phyloP scores from a whole-genome alignment of 2,329 filamentous ascomycete species.

The Phaeophleospora eucalypticola region DNA sequence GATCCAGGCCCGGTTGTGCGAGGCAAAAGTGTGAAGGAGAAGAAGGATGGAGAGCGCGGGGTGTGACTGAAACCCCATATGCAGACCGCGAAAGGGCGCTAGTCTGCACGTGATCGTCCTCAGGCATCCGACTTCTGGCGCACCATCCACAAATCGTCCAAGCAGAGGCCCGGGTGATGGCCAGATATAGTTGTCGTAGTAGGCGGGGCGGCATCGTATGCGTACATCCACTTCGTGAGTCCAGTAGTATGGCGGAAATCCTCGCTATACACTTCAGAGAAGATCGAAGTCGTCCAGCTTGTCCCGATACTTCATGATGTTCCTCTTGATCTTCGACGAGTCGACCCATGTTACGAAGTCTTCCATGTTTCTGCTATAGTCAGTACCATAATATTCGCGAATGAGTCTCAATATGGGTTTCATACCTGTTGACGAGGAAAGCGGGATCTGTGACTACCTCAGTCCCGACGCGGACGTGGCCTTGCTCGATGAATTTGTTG shows the following conservation, averaged over 20 bases:
- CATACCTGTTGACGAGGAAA: constrained; percentile 69
- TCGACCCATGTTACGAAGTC: constrained; percentile 97
- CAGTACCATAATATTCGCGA: constrained; percentile 4
- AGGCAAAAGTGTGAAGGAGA: background rate
- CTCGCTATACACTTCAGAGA: constrained; percentile 50
- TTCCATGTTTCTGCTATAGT: constrained; percentile 65
- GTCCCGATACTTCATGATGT: constrained; percentile 91
- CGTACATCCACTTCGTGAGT: background rate
- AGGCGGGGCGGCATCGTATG: background rate
- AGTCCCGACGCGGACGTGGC: constrained; percentile 72
- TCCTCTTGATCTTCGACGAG: constrained; percentile 94
- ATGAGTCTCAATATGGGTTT: background rate
- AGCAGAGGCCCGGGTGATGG: background rate
- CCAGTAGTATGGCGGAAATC: background rate
- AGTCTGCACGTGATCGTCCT: constrained; percentile 9
- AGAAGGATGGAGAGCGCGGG: constrained; percentile 4
- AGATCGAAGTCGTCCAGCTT: constrained; percentile 95
- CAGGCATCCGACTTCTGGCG: background rate
- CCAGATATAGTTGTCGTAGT: background rate
- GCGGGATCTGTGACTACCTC: constrained; percentile 87
- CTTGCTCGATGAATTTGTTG: constrained; percentile 86
- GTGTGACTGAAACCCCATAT: constrained; percentile 9
- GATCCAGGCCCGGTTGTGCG: background rate
- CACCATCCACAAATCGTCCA: background rate
- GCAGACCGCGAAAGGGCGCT: constrained; percentile 3